phyloP scores from a whole-genome alignment of 1,139 yeast species.

The Lodderomyces jiufengensis region DNA sequence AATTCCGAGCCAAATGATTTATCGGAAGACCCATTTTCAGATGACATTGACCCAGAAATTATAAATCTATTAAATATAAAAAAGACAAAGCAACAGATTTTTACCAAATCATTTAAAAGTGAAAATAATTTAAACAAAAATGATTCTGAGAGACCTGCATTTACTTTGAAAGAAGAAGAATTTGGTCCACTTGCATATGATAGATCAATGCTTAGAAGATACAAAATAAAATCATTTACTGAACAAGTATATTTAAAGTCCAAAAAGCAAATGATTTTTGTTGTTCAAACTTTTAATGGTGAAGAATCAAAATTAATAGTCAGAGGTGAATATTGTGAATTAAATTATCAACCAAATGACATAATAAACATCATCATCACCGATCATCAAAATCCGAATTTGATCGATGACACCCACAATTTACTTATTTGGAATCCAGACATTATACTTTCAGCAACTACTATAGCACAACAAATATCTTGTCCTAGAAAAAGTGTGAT shows the following conservation, averaged over 20 bases:
- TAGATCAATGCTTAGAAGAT: conserved; percentile 48
- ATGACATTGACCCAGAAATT: conserved; percentile 20
- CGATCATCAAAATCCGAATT: conserved; percentile 30
- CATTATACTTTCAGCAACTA: conserved; percentile 72
- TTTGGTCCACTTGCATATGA: conserved; percentile 39
- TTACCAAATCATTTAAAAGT: conserved; percentile 22
- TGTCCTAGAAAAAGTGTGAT: conserved; percentile 75
- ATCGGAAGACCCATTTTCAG: conserved; percentile 29
- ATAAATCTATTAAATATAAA: not conserved
- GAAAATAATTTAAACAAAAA: conserved; percentile 22
- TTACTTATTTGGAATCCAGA: conserved; percentile 83
- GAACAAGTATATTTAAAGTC: conserved; percentile 21
- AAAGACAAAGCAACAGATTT: not conserved
- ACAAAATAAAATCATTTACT: conserved; percentile 39
- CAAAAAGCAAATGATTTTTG: conserved; percentile 46
- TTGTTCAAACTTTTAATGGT: conserved; percentile 39
- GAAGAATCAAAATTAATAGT: conserved; percentile 38
- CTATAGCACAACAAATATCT: conserved; percentile 68
- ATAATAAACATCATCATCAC: conserved; percentile 59
- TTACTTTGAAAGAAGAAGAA: conserved; percentile 21
- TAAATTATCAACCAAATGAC: conserved; percentile 45
- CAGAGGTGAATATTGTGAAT: conserved; percentile 46
- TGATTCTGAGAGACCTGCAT: conserved; percentile 8
- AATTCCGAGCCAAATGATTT: conserved; percentile 5
- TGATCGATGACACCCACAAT: conserved; percentile 58